phyloP scores from a whole-genome alignment of 768 basidiomycete genomes.

The Suillus tomentosus region DNA sequence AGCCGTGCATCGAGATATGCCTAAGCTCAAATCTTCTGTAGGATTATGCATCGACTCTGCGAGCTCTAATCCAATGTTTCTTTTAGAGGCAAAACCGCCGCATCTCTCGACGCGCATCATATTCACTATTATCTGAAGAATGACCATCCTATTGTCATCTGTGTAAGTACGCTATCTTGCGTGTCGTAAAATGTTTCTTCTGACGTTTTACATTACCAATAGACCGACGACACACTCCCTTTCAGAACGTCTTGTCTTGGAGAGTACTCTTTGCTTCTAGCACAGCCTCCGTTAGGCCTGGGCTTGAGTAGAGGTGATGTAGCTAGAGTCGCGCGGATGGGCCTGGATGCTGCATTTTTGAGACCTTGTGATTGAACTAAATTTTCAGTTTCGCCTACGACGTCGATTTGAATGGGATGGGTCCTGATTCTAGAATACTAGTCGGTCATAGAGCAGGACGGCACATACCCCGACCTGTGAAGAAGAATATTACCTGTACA shows the following conservation, averaged over 20 bases:
- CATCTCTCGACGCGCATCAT: constrained; percentile 68
- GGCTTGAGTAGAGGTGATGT: constrained; percentile 65
- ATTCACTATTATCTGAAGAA: constrained; percentile 64
- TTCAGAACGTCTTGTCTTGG: constrained; percentile 74
- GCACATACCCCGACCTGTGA: background rate
- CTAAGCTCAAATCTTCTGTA: constrained; percentile 78
- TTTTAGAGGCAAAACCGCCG: constrained; percentile 67
- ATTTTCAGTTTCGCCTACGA: background rate
- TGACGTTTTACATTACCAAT: constrained; percentile 4
- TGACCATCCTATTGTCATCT: constrained; percentile 73
- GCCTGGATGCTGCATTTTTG: constrained; percentile 42
- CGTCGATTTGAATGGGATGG: background rate
- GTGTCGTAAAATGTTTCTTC: constrained; percentile 1
- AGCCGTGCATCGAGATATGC: constrained; percentile 76
- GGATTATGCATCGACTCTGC: constrained; percentile 24
- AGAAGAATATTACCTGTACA: background rate
- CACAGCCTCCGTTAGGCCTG: constrained; percentile 68
- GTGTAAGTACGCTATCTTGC: constrained; percentile 45
- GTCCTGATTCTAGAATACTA: background rate
- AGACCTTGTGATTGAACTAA: background rate
- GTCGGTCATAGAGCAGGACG: background rate
- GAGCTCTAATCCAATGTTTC: background rate
- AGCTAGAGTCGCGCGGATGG: constrained; percentile 55
- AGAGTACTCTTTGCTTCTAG: constrained; percentile 81
- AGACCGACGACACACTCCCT: constrained; percentile 84